phyloP scores from a whole-genome alignment of 2,329 filamentous ascomycete genomes.

The Cordyceps farinosa region DNA sequence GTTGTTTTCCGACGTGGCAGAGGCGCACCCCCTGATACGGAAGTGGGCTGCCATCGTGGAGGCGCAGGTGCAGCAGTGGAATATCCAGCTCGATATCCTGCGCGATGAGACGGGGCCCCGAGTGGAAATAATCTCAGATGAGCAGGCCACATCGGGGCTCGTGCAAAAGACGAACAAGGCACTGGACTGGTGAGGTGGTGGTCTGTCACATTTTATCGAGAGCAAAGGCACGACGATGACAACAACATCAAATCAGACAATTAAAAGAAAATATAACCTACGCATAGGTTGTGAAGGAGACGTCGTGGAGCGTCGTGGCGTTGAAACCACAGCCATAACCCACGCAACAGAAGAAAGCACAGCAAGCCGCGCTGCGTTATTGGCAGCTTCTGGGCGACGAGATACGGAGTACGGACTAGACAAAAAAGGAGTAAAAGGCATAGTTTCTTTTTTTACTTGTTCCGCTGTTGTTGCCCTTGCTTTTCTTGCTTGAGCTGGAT shows the following conservation, averaged over 20 bases:
- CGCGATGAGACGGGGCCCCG: constrained; percentile 32
- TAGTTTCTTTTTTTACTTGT: neutral
- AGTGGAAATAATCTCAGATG: constrained; percentile 27
- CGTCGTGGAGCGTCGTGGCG: neutral
- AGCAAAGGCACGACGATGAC: neutral
- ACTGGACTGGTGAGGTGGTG: constrained; percentile 36
- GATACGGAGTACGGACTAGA: neutral
- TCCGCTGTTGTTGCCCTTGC: neutral
- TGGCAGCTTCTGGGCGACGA: neutral
- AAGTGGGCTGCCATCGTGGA: constrained; percentile 52
- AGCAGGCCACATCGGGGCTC: constrained; percentile 26
- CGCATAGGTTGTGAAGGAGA: neutral
- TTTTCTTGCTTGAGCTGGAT: neutral
- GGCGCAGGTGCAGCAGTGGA: constrained; percentile 32
- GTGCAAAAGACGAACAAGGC: constrained; percentile 29
- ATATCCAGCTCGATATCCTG: constrained; percentile 32
- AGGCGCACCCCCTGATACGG: constrained; percentile 61
- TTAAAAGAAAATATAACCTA: neutral
- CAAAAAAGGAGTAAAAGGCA: too few species aligned
- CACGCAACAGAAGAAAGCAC: constrained; percentile 6
- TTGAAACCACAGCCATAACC: constrained; percentile 8
- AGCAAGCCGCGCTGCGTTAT: neutral
- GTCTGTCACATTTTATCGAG: neutral
- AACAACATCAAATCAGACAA: neutral
- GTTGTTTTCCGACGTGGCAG: constrained; percentile 60